These are phyloP conservation scores for Heracleum sosnowskyi DNA, from an alignment of 129 eudicot genomes.

Conservation along the genomic window DNA sequence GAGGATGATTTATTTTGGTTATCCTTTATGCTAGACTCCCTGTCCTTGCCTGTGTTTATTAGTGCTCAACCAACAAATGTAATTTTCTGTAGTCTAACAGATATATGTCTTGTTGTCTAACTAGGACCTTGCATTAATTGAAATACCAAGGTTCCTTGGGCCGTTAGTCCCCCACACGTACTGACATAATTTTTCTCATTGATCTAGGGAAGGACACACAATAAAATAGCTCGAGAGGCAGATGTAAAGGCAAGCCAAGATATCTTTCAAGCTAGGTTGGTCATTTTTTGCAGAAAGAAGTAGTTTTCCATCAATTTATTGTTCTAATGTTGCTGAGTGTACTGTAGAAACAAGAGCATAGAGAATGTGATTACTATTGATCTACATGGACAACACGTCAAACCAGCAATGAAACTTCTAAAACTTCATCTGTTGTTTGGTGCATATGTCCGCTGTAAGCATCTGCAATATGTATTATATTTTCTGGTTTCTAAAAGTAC, in stretches of 20 bases:
- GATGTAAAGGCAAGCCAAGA: slow-evolving; percentile 90
- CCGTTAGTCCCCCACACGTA: background rate
- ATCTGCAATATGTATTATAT: background rate
- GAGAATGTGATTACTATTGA: slow-evolving; percentile 84
- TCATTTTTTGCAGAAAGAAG: background rate
- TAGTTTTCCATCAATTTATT: background rate
- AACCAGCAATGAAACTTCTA: slow-evolving; percentile 83
- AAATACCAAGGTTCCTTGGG: background rate
- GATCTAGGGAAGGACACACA: slow-evolving; percentile 58
- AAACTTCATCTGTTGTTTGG: slow-evolving; percentile 94
- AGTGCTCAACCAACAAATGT: background rate
- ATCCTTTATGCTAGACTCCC: background rate
- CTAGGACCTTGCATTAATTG: background rate
- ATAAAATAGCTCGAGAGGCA: slow-evolving; percentile 66
- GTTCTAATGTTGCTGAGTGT: background rate
- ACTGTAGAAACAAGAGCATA: slow-evolving; percentile 70
- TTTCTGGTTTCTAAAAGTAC: background rate
- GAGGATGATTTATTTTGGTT: background rate
- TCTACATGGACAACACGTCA: slow-evolving; percentile 96
- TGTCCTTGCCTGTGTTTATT: background rate
- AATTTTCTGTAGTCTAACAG: background rate
- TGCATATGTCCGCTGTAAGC: slow-evolving; percentile 91
- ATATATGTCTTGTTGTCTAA: background rate
- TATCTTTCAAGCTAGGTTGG: slow-evolving; percentile 79
- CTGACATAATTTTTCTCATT: slow-evolving; percentile 2